Percentiles rank a stretch among this genome's conserved stretches.
phyloP scores from a whole-genome alignment of 1,139 yeast species.

The Blastobotrys raffinosifermentans region DNA sequence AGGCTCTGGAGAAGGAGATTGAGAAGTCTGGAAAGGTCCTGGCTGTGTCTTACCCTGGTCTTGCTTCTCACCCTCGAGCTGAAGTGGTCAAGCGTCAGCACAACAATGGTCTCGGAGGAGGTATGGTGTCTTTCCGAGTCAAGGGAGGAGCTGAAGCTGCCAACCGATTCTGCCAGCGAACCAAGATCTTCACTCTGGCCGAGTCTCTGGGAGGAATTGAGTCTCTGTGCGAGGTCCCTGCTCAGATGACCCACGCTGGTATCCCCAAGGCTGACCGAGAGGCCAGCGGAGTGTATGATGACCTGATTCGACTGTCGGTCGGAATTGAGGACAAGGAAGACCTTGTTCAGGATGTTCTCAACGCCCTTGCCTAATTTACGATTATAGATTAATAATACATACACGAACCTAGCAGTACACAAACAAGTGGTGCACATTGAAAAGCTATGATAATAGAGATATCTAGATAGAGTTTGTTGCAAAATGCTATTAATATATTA shows the following conservation, averaged over 20 bases:
- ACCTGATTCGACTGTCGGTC: slow-evolving; percentile 74
- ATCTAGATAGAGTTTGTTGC: background rate
- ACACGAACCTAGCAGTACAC: background rate
- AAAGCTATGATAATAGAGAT: background rate
- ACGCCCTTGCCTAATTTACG: slow-evolving; percentile 46
- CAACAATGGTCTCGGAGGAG: slow-evolving; percentile 83
- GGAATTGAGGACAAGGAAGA: slow-evolving; percentile 86
- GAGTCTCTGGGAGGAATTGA: slow-evolving; percentile 91
- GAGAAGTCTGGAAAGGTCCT: slow-evolving; percentile 43
- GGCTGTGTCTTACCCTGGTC: slow-evolving; percentile 79
- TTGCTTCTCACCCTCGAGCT: slow-evolving; percentile 58
- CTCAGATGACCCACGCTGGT: slow-evolving; percentile 91
- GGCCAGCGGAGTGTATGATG: slow-evolving; percentile 74
- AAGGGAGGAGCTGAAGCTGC: slow-evolving; percentile 79
- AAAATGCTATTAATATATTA: slow-evolving; percentile 1
- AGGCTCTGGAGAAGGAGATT: slow-evolving; percentile 42
- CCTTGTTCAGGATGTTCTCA: slow-evolving; percentile 63
- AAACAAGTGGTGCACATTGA: background rate
- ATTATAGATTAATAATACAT: slow-evolving; percentile 1
- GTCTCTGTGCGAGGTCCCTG: slow-evolving; percentile 82
- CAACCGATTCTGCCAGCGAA: slow-evolving; percentile 61
- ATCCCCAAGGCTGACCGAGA: slow-evolving; percentile 78
- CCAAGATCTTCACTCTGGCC: slow-evolving; percentile 77
- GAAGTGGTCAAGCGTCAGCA: slow-evolving; percentile 67
- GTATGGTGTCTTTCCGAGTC: slow-evolving; percentile 85